Conservation (phyloP, 495 filamentous ascomycete genomes). For the Trichoderma virens region DNA sequence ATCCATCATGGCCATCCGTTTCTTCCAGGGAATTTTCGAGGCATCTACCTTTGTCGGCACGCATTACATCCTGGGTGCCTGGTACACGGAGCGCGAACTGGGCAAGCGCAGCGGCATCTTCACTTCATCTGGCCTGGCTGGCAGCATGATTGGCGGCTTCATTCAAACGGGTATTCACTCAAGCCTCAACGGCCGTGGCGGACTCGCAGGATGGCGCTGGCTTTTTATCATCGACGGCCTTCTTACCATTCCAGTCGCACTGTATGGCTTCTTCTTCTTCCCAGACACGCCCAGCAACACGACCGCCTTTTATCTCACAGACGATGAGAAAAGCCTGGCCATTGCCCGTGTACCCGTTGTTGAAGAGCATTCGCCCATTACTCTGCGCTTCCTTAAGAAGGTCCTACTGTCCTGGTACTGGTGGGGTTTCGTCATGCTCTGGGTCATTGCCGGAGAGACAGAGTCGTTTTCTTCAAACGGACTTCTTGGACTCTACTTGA, state of each 20-base stretch:
- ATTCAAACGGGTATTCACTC: slow-evolving; percentile 48
- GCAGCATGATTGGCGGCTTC: slow-evolving; percentile 39
- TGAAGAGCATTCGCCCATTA: slow-evolving; percentile 22
- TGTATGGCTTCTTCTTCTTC: slow-evolving; percentile 52
- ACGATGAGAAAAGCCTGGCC: slow-evolving; percentile 38
- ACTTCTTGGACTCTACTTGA: slow-evolving; percentile 38
- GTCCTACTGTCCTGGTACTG: slow-evolving; percentile 41
- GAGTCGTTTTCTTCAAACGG: slow-evolving; percentile 46
- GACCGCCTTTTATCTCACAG: slow-evolving; percentile 41
- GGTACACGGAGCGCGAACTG: slow-evolving; percentile 59
- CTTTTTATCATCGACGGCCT: slow-evolving; percentile 51
- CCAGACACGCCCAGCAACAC: slow-evolving; percentile 53
- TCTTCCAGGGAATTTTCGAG: slow-evolving; percentile 60
- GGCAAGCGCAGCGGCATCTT: slow-evolving; percentile 54
- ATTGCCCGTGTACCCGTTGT: slow-evolving; percentile 29
- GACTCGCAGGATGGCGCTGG: slow-evolving; percentile 58
- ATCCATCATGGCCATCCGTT: slow-evolving; percentile 59
- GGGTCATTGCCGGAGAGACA: slow-evolving; percentile 44
- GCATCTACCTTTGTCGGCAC: slow-evolving; percentile 54
- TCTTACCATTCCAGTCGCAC: slow-evolving; percentile 44
- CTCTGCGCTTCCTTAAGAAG: slow-evolving; percentile 27
- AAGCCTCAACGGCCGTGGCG: slow-evolving; percentile 37
- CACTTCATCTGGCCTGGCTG: slow-evolving; percentile 44
- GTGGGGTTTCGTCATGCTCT: slow-evolving; percentile 45
- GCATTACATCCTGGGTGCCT: slow-evolving; percentile 58